Evolutionary conservation across 352 stramenopile genomes (phyloP).

Genomic region (Globisporangium viniferum): DNA sequence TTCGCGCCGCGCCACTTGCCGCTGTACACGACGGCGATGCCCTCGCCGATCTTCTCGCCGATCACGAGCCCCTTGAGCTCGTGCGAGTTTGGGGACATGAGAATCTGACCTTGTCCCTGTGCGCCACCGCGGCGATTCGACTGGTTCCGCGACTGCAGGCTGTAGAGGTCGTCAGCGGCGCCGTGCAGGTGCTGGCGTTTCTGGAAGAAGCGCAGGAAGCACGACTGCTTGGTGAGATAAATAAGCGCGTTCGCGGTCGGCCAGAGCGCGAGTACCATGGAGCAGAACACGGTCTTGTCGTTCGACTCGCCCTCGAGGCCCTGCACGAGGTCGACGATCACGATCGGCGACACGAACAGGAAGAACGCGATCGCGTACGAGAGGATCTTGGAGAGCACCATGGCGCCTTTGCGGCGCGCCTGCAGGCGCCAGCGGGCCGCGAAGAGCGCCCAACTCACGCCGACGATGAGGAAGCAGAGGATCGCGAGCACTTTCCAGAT

Average conservation of each 20-base stretch:
- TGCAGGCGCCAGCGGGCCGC: conserved; percentile 47
- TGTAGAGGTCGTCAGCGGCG: conserved; percentile 20
- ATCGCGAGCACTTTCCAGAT: conserved; percentile 72
- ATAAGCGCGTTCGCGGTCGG: conserved; percentile 74
- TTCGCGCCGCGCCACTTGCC: conserved; percentile 95
- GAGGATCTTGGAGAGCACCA: conserved; percentile 76
- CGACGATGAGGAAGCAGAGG: conserved; percentile 57
- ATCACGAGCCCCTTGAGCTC: conserved; percentile 81
- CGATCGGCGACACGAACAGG: conserved; percentile 65
- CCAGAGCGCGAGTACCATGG: conserved; percentile 68
- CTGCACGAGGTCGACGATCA: conserved; percentile 58
- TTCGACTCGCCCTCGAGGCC: conserved; percentile 38
- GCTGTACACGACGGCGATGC: conserved; percentile 91
- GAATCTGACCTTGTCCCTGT: conserved; percentile 19
- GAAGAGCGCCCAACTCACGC: conserved; percentile 57
- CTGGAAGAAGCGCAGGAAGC: conserved; percentile 60
- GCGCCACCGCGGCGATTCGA: not conserved
- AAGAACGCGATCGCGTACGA: conserved; percentile 79
- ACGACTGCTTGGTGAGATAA: conserved; percentile 63
- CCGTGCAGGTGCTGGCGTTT: conserved; percentile 19
- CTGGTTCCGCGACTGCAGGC: conserved; percentile 21
- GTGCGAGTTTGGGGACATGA: conserved; percentile 61
- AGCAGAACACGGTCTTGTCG: conserved; percentile 34
- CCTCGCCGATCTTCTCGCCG: conserved; percentile 81
- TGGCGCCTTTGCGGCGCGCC: conserved; percentile 35